Evolutionary conservation across 768 basidiomycete genomes (phyloP), one percentile per base, ranked within the genome.

Genomic region (Clitopilus passeckerianus): DNA sequence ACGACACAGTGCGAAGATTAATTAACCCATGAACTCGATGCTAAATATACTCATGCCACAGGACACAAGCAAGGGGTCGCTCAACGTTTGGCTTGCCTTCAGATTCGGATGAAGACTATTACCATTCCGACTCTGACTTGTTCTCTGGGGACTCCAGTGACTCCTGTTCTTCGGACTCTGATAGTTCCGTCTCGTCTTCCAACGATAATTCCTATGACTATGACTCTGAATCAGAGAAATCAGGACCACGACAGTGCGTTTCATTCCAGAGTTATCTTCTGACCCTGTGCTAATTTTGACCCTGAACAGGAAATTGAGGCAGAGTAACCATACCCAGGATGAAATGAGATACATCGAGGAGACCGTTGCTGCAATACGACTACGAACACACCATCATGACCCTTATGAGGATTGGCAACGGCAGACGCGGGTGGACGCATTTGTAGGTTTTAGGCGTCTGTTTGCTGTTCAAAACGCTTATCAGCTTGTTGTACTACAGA

Each of bases 341-440:
- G 79, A 83, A 59, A 72, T 70, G 63, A 74, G 74, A 46, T 65
- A 77, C 22, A 71, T 80, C 37, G 79, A 82, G 35, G 83, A 82
- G 22, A 80, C 81, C 1, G 67, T 83, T 22, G 77, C 81, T 14
- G 75, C 82, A 22, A 83, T 84, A 63, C 76, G 82, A 30, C 71
- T 80, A 33, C 77, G 80, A 33, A 76, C 79, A 18, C 77, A 77
- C 55, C 77, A 83, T 74, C 72, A 78, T 61, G 82, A 84, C 61
- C 80, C 80, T 59, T 84, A 83, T 60, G 82, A 83, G 68, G 80
- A 83, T 65, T 84, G 83, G 82, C 78, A 83, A 68, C 75, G 76
- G 59, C 71, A 78, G 60, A 78, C 79, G 59, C 74, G 80, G 52
- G 76, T 75, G 66, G 80, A 83, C 65, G 78, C 82, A 23, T 79